Base-by-base conservation (phyloP, 2,329 filamentous ascomycete species). In the Pseudogymnoascus verrucosus region DNA sequence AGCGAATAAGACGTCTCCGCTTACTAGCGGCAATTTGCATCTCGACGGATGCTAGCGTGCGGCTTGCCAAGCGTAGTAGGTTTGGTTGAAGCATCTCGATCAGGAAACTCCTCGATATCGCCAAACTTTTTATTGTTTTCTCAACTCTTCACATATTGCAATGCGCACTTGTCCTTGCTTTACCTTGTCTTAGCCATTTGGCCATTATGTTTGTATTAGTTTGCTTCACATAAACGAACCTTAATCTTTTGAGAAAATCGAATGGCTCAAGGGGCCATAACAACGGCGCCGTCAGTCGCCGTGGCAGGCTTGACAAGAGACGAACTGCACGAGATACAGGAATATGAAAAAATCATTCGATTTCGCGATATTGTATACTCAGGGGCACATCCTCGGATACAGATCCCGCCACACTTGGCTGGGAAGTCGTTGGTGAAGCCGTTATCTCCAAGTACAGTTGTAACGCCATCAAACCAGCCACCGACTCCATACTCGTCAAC, bases 321-420 rank as follows among this genome's bases (percentile, higher is more conserved):
- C 65, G 81, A 84, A 68, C 73, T 80, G 64, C 78, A 82, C 71
- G 84, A 88, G 72, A 76, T 88, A 60, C 76, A 80, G 70, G 85
- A 93, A 76, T 95, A 91, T 79, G 84, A 89, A 73, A 91, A 88
- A 77, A 89, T 98, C 71, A 75, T 96, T 72, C 84, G 82, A 69
- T 87, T 98, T 76, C 88, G 87, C 76, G 89, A 96, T 79, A 82
- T 87, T 69, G 84, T 98, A 70, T 80, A 95, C 73, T 85, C 90
- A 74, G 92, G 93, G 72, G 86, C 82, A 70, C 89, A 93, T 72
- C 82, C 84, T 60, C 81, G 78, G 70, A 82, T 88, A 76, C 87
- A 85, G 73, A 73, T 81, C 36, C 80, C 82, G 64, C 69, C 76
- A 64, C 77, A 79, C 72, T 69, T 78, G 66, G 70, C 69, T 66